Conservation (phyloP, 352 stramenopile genomes). For the Phytopythium delawarense region DNA sequence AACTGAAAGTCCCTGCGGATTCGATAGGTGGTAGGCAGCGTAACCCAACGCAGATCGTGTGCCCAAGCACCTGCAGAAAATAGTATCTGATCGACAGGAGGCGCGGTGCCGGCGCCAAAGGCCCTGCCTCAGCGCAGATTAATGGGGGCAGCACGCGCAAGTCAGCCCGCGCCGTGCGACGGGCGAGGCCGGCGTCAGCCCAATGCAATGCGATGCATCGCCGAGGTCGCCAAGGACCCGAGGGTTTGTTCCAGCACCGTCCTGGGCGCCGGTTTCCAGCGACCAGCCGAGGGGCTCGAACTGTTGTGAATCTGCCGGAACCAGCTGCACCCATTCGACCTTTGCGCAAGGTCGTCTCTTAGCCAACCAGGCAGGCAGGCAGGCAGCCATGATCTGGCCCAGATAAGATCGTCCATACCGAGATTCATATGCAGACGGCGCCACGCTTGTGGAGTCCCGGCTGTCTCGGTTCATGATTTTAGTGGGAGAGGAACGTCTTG, state of each 20-base stretch:
- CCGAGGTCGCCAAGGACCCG: too few species aligned
- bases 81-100: background rate
- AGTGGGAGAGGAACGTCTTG: constrained; percentile 1
- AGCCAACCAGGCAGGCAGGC: background rate
- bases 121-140: constrained; percentile 3
- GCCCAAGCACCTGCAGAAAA: background rate
- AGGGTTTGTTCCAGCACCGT: too few species aligned
- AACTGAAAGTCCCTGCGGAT: background rate
- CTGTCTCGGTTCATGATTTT: background rate
- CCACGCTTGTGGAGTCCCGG: background rate
- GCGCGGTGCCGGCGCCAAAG: background rate
- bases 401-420: background rate
- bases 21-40: background rate
- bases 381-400: too few species aligned
- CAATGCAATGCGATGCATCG: background rate
- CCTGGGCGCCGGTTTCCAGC: background rate
- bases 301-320: background rate
- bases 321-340: background rate
- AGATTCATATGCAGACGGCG: background rate
- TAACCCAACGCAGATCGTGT: too few species aligned
- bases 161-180: background rate
- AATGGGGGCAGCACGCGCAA: background rate
- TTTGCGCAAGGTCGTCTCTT: background rate
- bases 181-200: too few species aligned
- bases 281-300: background rate